Conservation (phyloP, 1,284 basidiomycete genomes). For the Ustilago crameri region DNA sequence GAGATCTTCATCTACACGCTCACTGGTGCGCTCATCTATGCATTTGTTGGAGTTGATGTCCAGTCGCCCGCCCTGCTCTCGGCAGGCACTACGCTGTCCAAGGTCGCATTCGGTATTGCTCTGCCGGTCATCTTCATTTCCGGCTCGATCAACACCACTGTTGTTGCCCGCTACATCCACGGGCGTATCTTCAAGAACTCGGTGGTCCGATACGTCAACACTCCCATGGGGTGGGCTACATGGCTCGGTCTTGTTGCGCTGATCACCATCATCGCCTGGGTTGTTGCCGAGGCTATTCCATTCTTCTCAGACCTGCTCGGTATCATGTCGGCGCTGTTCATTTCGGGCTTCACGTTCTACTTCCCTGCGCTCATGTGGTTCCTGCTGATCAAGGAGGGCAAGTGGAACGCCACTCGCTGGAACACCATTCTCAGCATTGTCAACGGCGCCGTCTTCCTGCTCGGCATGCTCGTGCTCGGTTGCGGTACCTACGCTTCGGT, state of each 20-base stretch:
- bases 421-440: conserved; percentile 45
- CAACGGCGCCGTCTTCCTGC: conserved; percentile 44
- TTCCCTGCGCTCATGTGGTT: conserved; percentile 71
- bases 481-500: conserved; percentile 50
- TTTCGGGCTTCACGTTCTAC: conserved; percentile 58
- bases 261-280: conserved; percentile 52
- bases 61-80: conserved; percentile 53
- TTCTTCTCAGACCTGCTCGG: conserved; percentile 53
- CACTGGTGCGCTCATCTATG: conserved; percentile 59
- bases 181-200: conserved; percentile 53
- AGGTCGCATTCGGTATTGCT: conserved; percentile 59
- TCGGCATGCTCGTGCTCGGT: conserved; percentile 52
- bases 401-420: conserved; percentile 38
- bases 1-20: conserved; percentile 63
- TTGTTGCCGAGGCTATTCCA: conserved; percentile 56
- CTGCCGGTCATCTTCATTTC: conserved; percentile 62
- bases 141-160: conserved; percentile 62
- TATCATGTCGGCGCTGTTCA: conserved; percentile 52
- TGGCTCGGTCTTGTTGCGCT: conserved; percentile 48
- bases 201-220: conserved; percentile 57
- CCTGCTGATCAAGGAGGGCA: conserved; percentile 48
- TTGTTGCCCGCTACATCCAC: conserved; percentile 55
- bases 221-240: conserved; percentile 48
- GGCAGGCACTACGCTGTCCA: conserved; percentile 48
- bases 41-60: conserved; percentile 55